Evolutionary conservation across 768 basidiomycete genomes (phyloP).

Genomic region (Glaciozyma antarctica): DNA sequence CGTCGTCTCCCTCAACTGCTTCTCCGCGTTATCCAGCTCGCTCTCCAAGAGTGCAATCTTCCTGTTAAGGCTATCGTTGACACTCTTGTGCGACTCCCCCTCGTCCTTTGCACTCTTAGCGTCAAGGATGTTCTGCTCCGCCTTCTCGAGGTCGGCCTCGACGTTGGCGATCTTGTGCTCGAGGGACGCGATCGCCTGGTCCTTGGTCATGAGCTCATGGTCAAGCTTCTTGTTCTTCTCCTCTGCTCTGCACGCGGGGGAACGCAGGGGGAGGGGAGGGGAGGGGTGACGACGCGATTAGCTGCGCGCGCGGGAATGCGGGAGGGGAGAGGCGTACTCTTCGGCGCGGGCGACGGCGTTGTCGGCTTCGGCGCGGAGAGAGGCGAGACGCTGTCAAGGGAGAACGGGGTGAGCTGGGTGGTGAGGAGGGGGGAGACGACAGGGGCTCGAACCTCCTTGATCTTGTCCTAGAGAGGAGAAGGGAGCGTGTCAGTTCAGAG

Average conservation of each 20-base stretch:
- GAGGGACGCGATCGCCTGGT: slow-evolving; percentile 77
- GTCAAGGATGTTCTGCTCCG: slow-evolving; percentile 57
- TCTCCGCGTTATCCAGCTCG: slow-evolving; percentile 89
- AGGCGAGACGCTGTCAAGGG: slow-evolving; percentile 46
- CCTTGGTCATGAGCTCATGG: slow-evolving; percentile 56
- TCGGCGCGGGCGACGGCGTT: slow-evolving; percentile 71
- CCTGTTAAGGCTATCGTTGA: slow-evolving; percentile 61
- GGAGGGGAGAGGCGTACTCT: slow-evolving; percentile 33
- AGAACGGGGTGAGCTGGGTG: neutral
- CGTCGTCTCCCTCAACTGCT: slow-evolving; percentile 88
- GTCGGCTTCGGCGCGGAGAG: slow-evolving; percentile 79
- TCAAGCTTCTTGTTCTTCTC: slow-evolving; percentile 36
- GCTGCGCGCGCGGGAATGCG: neutral
- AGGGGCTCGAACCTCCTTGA: slow-evolving; percentile 43
- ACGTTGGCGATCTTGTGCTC: slow-evolving; percentile 57
- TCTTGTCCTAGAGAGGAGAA: slow-evolving; percentile 43
- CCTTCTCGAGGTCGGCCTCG: slow-evolving; percentile 60
- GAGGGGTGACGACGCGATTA: neutral
- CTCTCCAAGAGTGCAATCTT: slow-evolving; percentile 62
- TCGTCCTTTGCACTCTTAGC: slow-evolving; percentile 59
- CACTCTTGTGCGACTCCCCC: slow-evolving; percentile 58
- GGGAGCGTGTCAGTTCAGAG: neutral
- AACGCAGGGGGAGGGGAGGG: neutral
- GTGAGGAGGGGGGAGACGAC: neutral
- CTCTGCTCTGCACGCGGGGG: slow-evolving; percentile 50